Conservation (phyloP, 108 stramenopile species). For the Nannochloropsis oceanica region DNA sequence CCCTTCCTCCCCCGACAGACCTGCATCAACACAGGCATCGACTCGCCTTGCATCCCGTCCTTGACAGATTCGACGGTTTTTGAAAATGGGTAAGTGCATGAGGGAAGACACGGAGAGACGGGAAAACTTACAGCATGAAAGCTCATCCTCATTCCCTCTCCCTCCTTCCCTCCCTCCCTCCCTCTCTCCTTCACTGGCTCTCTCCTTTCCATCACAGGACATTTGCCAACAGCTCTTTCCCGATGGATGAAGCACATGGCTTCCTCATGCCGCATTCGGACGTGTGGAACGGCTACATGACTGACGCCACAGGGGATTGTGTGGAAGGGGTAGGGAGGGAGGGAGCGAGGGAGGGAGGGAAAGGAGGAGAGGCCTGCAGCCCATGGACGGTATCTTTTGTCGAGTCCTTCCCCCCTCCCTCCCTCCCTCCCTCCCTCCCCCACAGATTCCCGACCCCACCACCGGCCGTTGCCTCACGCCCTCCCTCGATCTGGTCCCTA, state of each 20-base stretch:
- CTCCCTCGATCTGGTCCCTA: background rate
- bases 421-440: background rate
- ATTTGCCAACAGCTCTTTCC: background rate
- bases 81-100: too few relatives aligned
- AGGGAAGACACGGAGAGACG: too few relatives aligned
- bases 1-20: too few relatives aligned
- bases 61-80: too few relatives aligned
- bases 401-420: background rate
- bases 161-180: too few relatives aligned
- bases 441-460: background rate
- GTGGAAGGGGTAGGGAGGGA: background rate
- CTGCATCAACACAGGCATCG: too few relatives aligned
- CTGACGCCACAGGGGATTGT: constrained; percentile 8
- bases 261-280: constrained; percentile 1
- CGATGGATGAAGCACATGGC: constrained; percentile 10
- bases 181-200: too few relatives aligned
- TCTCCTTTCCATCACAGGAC: too few relatives aligned
- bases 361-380: background rate
- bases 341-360: too few relatives aligned
- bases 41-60: too few relatives aligned
- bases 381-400: background rate
- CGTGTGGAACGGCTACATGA: constrained; percentile 14
- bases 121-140: too few relatives aligned
- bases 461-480: background rate
- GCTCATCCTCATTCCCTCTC: too few relatives aligned